Percentiles rank a stretch among this genome's conserved stretches.
phyloP scores from a whole-genome alignment of 441 rosid genomes.

The Monsonia emarginata region DNA sequence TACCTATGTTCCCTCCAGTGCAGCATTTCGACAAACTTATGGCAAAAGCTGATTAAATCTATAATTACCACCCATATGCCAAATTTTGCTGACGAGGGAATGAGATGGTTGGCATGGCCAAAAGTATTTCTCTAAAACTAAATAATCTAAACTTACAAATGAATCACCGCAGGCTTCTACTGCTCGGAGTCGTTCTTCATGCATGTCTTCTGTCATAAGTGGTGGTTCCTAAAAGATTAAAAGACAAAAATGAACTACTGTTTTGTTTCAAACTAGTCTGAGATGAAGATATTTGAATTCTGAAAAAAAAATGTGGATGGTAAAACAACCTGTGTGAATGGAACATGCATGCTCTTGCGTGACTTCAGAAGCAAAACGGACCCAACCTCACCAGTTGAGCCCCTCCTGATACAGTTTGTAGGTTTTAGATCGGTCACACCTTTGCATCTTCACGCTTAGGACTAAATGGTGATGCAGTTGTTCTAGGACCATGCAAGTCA shows the following conservation, averaged over 20 bases:
- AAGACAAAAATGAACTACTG: constrained; percentile 5
- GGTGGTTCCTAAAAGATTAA: constrained; percentile 59
- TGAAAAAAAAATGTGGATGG: not conserved
- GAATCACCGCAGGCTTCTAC: constrained; percentile 82
- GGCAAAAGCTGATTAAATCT: constrained; percentile 5
- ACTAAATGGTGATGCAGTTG: constrained; percentile 18
- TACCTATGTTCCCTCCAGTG: not conserved
- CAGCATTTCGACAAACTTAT: not conserved
- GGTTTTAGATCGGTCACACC: constrained; percentile 28
- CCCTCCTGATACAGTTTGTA: constrained; percentile 47
- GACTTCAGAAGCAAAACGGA: constrained; percentile 85
- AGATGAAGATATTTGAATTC: not conserved
- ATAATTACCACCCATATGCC: constrained; percentile 6
- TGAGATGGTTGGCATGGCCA: not conserved
- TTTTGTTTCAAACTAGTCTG: constrained; percentile 7
- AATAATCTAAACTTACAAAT: constrained; percentile 46
- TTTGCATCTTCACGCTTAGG: constrained; percentile 26
- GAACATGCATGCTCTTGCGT: constrained; percentile 73
- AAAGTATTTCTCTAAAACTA: not conserved
- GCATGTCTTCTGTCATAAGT: constrained; percentile 99
- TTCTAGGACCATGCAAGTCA: constrained; percentile 29
- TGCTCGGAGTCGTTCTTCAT: constrained; percentile 90
- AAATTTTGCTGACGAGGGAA: constrained; percentile 5
- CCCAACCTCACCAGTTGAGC: constrained; percentile 77
- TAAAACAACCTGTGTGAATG: constrained; percentile 70